Evolutionary conservation across 208 protist genomes (phyloP).

Genomic region (Zelonia costaricensis): DNA sequence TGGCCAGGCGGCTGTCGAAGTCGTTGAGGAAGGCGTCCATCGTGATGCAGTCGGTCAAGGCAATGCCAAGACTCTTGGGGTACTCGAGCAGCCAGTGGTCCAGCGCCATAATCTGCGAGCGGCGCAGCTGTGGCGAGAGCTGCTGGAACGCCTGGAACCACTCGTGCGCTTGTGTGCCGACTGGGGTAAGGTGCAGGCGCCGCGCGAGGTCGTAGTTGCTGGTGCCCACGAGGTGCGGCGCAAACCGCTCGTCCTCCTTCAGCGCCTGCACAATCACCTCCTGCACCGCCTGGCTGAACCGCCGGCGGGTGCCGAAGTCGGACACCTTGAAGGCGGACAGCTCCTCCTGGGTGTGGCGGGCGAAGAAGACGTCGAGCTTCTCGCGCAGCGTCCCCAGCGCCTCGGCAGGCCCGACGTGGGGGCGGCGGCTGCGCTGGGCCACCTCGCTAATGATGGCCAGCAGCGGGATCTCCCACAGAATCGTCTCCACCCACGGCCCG

Average conservation of each 20-base stretch:
- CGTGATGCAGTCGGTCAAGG: slow-evolving; percentile 90
- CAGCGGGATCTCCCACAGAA: slow-evolving; percentile 88
- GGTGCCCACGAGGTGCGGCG: slow-evolving; percentile 60
- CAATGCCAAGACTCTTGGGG: slow-evolving; percentile 76
- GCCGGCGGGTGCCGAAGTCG: slow-evolving; percentile 87
- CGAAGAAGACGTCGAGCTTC: slow-evolving; percentile 72
- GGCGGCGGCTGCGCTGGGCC: slow-evolving; percentile 55
- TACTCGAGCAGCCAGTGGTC: slow-evolving; percentile 84
- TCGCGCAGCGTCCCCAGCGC: slow-evolving; percentile 49
- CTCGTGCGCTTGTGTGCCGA: slow-evolving; percentile 89
- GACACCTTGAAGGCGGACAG: slow-evolving; percentile 56
- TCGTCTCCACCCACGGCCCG: slow-evolving; percentile 87
- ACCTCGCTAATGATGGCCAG: slow-evolving; percentile 85
- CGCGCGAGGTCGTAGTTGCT: slow-evolving; percentile 88
- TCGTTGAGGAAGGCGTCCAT: slow-evolving; percentile 89
- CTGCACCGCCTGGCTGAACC: slow-evolving; percentile 81
- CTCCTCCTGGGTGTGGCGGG: slow-evolving; percentile 37
- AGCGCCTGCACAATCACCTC: slow-evolving; percentile 67
- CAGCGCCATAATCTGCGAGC: slow-evolving; percentile 74
- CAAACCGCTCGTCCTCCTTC: slow-evolving; percentile 55
- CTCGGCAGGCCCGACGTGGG: slow-evolving; percentile 40
- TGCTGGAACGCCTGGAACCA: slow-evolving; percentile 93
- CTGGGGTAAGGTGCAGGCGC: slow-evolving; percentile 49
- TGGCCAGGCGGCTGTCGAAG: slow-evolving; percentile 62
- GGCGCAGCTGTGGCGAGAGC: slow-evolving; percentile 61